A percentile compares a stretch with the other conserved stretches of the same genome.
phyloP scores from a whole-genome alignment of 1,139 yeast genomes.

The Yamadazyma diddensiae region DNA sequence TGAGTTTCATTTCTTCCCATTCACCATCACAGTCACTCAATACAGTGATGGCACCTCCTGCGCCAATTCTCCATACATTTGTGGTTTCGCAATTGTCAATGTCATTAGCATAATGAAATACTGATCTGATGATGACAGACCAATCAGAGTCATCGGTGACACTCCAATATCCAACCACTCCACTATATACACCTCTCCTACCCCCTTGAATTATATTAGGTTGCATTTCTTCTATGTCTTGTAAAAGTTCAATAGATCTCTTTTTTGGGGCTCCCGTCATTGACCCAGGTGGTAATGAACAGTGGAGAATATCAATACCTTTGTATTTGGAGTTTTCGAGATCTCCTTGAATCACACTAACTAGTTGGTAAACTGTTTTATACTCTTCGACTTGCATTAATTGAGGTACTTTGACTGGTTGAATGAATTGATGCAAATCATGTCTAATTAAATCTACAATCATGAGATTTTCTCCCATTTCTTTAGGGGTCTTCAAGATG shows the following conservation, averaged over 20 bases:
- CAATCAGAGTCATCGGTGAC: conserved; percentile 87
- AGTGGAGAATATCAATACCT: conserved; percentile 77
- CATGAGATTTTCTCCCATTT: conserved; percentile 94
- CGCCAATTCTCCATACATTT: conserved; percentile 81
- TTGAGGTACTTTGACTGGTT: conserved; percentile 66
- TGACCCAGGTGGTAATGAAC: conserved; percentile 93
- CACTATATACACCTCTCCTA: conserved; percentile 87
- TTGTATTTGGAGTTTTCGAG: conserved; percentile 38
- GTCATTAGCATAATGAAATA: conserved; percentile 63
- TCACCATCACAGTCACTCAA: conserved; percentile 78
- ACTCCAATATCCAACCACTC: conserved; percentile 96
- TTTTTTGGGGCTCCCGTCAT: conserved; percentile 99
- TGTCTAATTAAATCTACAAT: conserved; percentile 94
- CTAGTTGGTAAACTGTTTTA: conserved; percentile 84
- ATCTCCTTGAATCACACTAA: conserved; percentile 79
- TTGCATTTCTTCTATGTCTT: conserved; percentile 43
- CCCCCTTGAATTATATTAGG: conserved; percentile 40
- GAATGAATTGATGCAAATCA: conserved; percentile 73
- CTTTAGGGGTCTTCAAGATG: conserved; percentile 81
- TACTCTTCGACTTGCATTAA: conserved; percentile 94
- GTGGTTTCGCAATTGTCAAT: conserved; percentile 23
- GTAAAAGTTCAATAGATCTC: conserved; percentile 81
- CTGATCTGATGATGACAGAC: conserved; percentile 91
- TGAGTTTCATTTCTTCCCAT: conserved; percentile 88
- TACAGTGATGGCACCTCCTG: conserved; percentile 97